Percentiles rank a stretch among this genome's conserved stretches.
phyloP scores from a whole-genome alignment of 2,329 filamentous ascomycete species.

The Venturia carpophila region DNA sequence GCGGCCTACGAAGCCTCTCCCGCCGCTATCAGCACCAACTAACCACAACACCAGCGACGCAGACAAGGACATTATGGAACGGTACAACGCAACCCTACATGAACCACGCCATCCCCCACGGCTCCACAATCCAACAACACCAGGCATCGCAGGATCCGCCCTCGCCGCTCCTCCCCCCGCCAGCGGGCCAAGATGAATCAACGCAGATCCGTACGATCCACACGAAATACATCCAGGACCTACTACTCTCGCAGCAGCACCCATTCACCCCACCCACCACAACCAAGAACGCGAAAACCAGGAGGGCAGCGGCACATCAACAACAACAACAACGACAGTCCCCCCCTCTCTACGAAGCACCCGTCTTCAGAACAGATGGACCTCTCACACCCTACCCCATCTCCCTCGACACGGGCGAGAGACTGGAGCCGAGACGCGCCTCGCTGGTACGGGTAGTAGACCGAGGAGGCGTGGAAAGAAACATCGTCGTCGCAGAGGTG shows the following conservation, averaged over 20 bases:
- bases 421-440: constrained; percentile 15
- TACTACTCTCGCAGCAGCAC: constrained; percentile 8
- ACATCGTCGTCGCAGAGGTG: constrained; percentile 14
- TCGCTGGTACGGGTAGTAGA: constrained; percentile 7
- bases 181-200: not conserved
- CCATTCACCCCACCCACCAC: too few relatives aligned
- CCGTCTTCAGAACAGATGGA: constrained; percentile 10
- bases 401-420: constrained; percentile 12
- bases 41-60: not conserved
- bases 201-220: not conserved
- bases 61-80: not conserved
- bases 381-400: constrained; percentile 14
- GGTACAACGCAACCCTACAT: constrained; percentile 14
- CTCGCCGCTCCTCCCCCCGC: not conserved
- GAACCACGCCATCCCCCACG: constrained; percentile 1
- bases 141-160: constrained; percentile 1
- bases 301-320: not conserved
- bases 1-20: not conserved
- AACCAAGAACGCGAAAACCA: too few relatives aligned
- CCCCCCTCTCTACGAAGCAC: constrained; percentile 3
- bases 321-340: too few relatives aligned
- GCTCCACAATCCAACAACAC: constrained; percentile 5
- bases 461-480: not conserved
- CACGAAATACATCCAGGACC: constrained; percentile 8
- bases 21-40: not conserved